phyloP scores from a whole-genome alignment of 2,329 filamentous ascomycete species.

The Fusarium foetens region DNA sequence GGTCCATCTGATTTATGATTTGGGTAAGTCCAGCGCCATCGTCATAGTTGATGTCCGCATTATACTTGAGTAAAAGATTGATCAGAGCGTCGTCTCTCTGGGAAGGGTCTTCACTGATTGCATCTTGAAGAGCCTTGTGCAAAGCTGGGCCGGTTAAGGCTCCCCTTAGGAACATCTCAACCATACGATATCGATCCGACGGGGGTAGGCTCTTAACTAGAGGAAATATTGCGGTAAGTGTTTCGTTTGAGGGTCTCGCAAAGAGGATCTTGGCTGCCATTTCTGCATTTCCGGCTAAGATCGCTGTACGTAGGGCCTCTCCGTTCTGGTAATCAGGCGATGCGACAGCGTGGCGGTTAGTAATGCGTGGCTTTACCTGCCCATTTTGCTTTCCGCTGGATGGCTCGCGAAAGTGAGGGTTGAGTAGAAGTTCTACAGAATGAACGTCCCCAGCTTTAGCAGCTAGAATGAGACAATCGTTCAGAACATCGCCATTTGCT shows the following conservation, averaged over 20 bases:
- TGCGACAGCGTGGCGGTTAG: constrained; percentile 59
- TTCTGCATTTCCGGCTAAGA: constrained; percentile 56
- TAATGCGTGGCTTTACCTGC: constrained; percentile 44
- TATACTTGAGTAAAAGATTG: constrained; percentile 61
- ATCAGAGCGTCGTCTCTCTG: constrained; percentile 63
- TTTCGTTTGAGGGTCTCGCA: constrained; percentile 58
- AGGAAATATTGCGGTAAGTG: constrained; percentile 61
- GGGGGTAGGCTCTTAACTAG: constrained; percentile 56
- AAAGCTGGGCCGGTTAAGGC: constrained; percentile 60
- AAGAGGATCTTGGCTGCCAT: constrained; percentile 60
- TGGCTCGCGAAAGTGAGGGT: constrained; percentile 56
- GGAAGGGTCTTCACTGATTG: constrained; percentile 60
- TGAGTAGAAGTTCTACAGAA: constrained; percentile 61
- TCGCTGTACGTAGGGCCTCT: constrained; percentile 60
- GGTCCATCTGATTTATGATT: constrained; percentile 60
- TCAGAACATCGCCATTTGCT: constrained; percentile 57
- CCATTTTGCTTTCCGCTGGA: constrained; percentile 31
- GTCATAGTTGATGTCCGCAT: constrained; percentile 65
- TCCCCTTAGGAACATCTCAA: constrained; percentile 60
- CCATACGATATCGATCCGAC: constrained; percentile 58
- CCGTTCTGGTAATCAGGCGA: constrained; percentile 64
- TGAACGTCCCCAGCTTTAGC: constrained; percentile 59
- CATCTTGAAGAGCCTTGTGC: constrained; percentile 61
- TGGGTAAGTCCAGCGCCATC: constrained; percentile 60
- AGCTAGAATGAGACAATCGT: constrained; percentile 62